Conservation (phyloP, 176 grass and related monocot species). For the Oryza glumipatula region DNA sequence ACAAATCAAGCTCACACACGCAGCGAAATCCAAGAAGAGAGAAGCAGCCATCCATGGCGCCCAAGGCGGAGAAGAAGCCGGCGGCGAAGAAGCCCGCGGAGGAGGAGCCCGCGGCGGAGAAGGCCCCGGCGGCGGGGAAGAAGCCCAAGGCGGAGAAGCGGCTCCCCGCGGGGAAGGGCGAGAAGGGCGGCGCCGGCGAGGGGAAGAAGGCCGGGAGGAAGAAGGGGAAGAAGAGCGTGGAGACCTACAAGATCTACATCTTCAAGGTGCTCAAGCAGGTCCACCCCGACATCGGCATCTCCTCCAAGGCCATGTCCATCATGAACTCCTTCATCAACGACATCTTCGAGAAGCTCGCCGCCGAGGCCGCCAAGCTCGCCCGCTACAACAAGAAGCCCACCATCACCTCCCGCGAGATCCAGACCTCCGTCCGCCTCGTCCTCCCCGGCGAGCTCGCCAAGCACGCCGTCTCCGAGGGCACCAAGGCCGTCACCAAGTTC, state of each 20-base stretch:
- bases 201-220: constrained; percentile 37
- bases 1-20: no score
- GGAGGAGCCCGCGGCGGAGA: constrained; percentile 6
- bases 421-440: constrained; percentile 59
- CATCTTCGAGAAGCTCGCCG: constrained; percentile 84
- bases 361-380: constrained; percentile 48
- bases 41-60: no score
- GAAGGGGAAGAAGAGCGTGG: constrained; percentile 50
- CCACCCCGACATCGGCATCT: constrained; percentile 76
- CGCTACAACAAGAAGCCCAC: constrained; percentile 74
- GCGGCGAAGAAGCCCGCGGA: no score
- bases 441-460: constrained; percentile 70
- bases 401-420: constrained; percentile 73
- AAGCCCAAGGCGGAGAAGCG: constrained; percentile 48
- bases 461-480: constrained; percentile 72
- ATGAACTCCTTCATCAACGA: constrained; percentile 97
- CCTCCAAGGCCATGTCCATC: constrained; percentile 87
- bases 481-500: constrained; percentile 76
- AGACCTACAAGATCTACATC: constrained; percentile 89
- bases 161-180: constrained; percentile 19
- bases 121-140: constrained; percentile 41
- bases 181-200: constrained; percentile 34
- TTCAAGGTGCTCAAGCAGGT: constrained; percentile 87
- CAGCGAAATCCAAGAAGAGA: no score
- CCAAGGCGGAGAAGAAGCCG: no score